phyloP scores from a whole-genome alignment of 352 stramenopile genomes.

The Elongisporangium undulatum region DNA sequence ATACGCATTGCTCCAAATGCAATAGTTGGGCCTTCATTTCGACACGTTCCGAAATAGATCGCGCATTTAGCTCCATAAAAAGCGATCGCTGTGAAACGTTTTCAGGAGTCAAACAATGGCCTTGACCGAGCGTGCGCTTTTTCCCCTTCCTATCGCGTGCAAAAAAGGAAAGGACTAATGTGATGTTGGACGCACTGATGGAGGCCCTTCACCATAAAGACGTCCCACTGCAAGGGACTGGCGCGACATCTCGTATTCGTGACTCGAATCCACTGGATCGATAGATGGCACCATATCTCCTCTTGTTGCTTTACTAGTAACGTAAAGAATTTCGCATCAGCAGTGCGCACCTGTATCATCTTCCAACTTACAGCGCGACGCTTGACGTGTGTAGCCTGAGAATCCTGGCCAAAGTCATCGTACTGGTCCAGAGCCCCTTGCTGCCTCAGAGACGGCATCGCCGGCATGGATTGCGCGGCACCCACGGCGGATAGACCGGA shows the following conservation, averaged over 20 bases:
- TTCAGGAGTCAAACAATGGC: too few species aligned
- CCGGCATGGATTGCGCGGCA: background rate
- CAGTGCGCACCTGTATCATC: background rate
- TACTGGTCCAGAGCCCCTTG: background rate
- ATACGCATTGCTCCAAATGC: too few species aligned
- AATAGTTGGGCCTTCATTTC: too few species aligned
- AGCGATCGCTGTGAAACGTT: slow-evolving; percentile 17
- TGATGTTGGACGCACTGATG: slow-evolving; percentile 31
- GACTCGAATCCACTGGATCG: slow-evolving; percentile 21
- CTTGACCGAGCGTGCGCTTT: too few species aligned
- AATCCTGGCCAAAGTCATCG: background rate
- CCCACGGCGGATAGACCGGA: background rate
- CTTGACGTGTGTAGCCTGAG: background rate
- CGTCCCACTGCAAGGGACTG: background rate
- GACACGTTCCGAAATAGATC: too few species aligned
- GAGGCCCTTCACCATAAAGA: slow-evolving; percentile 6
- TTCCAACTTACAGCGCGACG: background rate
- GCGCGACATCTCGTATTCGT: slow-evolving; percentile 9
- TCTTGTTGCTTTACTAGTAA: background rate
- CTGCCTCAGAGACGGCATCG: background rate
- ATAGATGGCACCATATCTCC: slow-evolving; percentile 26
- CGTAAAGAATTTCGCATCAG: background rate
- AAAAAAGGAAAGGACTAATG: too few species aligned
- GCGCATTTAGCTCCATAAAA: too few species aligned
- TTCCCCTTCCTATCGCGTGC: too few species aligned